Conservation (phyloP, 2,329 filamentous ascomycete genomes). For the Calcarisporium arbuscula region DNA sequence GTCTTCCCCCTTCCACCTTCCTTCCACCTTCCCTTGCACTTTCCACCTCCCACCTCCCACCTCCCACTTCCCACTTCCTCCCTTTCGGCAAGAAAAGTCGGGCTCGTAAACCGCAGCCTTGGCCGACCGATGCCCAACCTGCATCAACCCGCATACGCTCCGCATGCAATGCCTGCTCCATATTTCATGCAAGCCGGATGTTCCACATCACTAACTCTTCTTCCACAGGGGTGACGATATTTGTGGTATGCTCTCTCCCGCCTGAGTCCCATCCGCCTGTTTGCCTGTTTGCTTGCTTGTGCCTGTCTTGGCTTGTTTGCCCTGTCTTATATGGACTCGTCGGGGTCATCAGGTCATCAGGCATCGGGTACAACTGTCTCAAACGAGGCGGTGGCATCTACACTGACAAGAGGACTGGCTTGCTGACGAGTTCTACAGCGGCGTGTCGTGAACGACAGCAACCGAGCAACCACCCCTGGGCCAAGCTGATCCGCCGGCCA, state of each 20-base stretch:
- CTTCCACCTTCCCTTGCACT: too few relatives aligned
- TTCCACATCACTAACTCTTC: constrained; percentile 16
- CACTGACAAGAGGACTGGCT: too few relatives aligned
- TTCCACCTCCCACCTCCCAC: too few relatives aligned
- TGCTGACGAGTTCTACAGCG: constrained; percentile 20
- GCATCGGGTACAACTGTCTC: background rate
- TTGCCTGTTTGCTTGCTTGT: background rate
- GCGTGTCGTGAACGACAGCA: constrained; percentile 33
- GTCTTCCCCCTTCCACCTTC: background rate
- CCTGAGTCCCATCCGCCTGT: background rate
- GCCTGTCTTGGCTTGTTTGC: too few relatives aligned
- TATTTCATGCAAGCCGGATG: too few relatives aligned
- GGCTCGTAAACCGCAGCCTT: too few relatives aligned
- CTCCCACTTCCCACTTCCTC: too few relatives aligned
- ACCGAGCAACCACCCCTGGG: constrained; percentile 31
- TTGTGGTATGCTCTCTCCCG: constrained; percentile 30
- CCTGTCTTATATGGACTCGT: too few relatives aligned
- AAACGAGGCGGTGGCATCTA: too few relatives aligned
- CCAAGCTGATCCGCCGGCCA: constrained; percentile 30
- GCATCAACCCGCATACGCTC: constrained; percentile 3
- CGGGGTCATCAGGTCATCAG: background rate
- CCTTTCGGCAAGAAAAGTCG: too few relatives aligned
- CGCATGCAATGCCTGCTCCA: too few relatives aligned
- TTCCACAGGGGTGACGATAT: constrained; percentile 35
- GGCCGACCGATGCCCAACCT: background rate